Evolutionary conservation across 1,139 yeast species (phyloP).

Genomic region (Saccharomyces pastorianus): DNA sequence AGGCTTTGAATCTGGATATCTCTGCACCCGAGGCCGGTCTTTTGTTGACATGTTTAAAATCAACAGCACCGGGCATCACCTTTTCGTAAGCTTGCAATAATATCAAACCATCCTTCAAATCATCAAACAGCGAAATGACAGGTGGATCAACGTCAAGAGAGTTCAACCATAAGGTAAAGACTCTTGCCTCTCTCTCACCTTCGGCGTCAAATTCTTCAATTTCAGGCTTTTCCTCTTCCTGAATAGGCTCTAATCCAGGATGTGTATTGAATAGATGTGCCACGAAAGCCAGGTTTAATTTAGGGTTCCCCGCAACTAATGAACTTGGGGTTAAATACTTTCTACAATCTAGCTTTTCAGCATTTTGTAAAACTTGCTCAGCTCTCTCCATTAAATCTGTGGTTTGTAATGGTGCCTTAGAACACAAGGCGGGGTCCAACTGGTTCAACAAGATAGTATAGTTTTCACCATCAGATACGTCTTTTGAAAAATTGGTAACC

Average conservation of each 20-base stretch:
- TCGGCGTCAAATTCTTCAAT: conserved; percentile 96
- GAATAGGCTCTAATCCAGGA: conserved; percentile 94
- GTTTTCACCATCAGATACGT: conserved; percentile 90
- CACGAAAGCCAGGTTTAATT: conserved; percentile 90
- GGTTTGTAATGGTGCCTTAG: conserved; percentile 71
- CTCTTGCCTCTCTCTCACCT: conserved; percentile 99
- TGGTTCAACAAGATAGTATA: conserved; percentile 85
- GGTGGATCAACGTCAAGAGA: conserved; percentile 95
- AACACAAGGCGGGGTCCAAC: conserved; percentile 76
- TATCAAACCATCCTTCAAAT: conserved; percentile 85
- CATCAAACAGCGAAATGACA: conserved; percentile 85
- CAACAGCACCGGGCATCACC: conserved; percentile 88
- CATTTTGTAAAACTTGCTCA: conserved; percentile 73
- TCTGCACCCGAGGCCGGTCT: conserved; percentile 66
- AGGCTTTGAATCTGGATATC: conserved; percentile 82
- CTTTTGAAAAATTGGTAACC: conserved; percentile 77
- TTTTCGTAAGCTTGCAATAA: conserved; percentile 90
- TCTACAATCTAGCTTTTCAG: conserved; percentile 86
- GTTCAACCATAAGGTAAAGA: conserved; percentile 93
- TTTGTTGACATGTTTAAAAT: conserved; percentile 73
- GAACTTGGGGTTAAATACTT: conserved; percentile 92
- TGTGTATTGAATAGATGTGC: conserved; percentile 93
- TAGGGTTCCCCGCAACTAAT: conserved; percentile 92
- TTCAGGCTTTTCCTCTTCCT: conserved; percentile 81
- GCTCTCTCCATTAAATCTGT: conserved; percentile 71